These are phyloP conservation scores for Juglanconis juglandina DNA, from an alignment of 2,329 filamentous ascomycete species.

Conservation along the genomic window DNA sequence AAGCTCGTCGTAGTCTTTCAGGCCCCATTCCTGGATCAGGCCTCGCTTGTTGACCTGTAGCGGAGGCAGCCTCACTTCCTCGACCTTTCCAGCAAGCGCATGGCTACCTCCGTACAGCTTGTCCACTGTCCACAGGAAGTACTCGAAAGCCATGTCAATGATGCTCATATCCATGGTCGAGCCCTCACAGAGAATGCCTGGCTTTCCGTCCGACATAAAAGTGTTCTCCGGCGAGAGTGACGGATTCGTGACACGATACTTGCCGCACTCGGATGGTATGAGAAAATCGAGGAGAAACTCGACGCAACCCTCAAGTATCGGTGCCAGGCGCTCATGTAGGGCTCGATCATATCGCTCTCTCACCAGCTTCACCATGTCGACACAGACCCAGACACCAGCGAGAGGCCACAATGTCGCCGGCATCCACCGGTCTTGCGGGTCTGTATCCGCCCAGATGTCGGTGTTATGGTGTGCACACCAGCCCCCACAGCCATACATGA, in stretches of 20 bases:
- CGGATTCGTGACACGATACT: conserved; percentile 29
- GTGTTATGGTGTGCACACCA: conserved; percentile 36
- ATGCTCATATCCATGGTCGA: conserved; percentile 47
- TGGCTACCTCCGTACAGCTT: conserved; percentile 12
- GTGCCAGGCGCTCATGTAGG: conserved; percentile 24
- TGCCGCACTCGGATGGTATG: conserved; percentile 21
- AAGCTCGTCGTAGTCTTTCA: conserved; percentile 33
- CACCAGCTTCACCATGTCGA: conserved; percentile 28
- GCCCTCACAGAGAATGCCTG: conserved; percentile 37
- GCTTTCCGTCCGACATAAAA: conserved; percentile 30
- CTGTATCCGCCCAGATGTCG: conserved; percentile 34
- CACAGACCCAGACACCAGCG: conserved; percentile 27
- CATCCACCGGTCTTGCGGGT: conserved; percentile 32
- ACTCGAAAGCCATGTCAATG: conserved; percentile 26
- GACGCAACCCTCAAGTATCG: conserved; percentile 27
- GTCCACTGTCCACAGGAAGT: conserved; percentile 24
- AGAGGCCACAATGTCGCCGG: conserved; percentile 28
- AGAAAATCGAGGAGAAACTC: conserved; percentile 31
- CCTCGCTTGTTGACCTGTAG: conserved; percentile 32
- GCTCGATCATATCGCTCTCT: conserved; percentile 23
- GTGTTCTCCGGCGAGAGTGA: conserved; percentile 35
- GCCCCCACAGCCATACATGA: conserved; percentile 32
- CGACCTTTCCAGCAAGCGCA: conserved; percentile 19
- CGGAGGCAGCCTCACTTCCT: conserved; percentile 20
- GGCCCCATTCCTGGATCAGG: conserved; percentile 39